Conservation (phyloP, 148 eudicot species). For the Chenopodium quinoa region DNA sequence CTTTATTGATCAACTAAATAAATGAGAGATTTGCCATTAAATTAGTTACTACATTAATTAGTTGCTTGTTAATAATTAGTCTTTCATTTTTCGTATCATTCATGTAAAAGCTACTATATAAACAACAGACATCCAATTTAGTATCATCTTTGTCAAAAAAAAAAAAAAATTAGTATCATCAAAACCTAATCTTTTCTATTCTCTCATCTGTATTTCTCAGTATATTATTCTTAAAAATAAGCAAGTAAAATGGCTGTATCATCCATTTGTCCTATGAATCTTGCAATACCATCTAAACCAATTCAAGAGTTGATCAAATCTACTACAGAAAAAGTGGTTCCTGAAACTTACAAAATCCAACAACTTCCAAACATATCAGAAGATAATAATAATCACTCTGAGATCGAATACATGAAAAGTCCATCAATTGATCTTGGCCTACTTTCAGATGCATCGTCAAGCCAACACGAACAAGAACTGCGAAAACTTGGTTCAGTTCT, state of each 20-base stretch:
- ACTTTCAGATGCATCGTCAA: slow-evolving; percentile 29
- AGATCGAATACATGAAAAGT: slow-evolving; percentile 13
- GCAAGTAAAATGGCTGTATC: slow-evolving; percentile 9
- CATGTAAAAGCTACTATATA: background rate
- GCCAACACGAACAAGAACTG: slow-evolving; percentile 26
- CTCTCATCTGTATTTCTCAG: too few species aligned
- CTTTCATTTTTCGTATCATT: too few species aligned
- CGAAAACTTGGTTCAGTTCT: slow-evolving; percentile 42
- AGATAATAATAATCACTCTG: background rate
- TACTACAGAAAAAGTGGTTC: slow-evolving; percentile 18
- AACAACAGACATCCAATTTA: background rate
- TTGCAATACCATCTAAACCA: slow-evolving; percentile 27
- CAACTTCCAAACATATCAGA: background rate
- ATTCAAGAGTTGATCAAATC: slow-evolving; percentile 37
- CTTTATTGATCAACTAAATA: too few species aligned
- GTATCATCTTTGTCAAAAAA: too few species aligned
- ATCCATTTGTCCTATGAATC: background rate
- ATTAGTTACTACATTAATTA: too few species aligned
- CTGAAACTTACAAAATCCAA: slow-evolving; percentile 33
- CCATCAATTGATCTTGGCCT: slow-evolving; percentile 42
- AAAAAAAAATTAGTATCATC: too few species aligned
- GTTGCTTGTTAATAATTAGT: too few species aligned
- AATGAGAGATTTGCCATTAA: too few species aligned
- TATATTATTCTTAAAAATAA: background rate
- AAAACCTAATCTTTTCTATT: too few species aligned